These are phyloP conservation scores for Exophiala phaeomuriformis DNA, from an alignment of 2,329 filamentous ascomycete genomes.

Conservation along the genomic window DNA sequence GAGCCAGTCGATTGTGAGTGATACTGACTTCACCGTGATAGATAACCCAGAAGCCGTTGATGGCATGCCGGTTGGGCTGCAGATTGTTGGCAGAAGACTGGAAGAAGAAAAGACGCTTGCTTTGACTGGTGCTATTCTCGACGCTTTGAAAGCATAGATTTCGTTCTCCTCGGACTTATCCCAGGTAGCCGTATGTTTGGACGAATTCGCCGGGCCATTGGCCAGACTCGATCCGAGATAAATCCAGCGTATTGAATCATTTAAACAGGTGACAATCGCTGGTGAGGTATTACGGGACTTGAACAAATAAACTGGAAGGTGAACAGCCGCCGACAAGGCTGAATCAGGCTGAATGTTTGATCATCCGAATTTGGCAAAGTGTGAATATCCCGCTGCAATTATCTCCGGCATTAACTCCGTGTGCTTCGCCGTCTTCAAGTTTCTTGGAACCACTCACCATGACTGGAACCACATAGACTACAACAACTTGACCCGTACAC, in stretches of 20 bases:
- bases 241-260: background rate
- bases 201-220: too few relatives aligned
- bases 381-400: background rate
- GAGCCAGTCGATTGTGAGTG: background rate
- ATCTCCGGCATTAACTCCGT: too few relatives aligned
- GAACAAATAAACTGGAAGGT: too few relatives aligned
- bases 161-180: too few relatives aligned
- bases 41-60: background rate
- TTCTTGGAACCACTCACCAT: too few relatives aligned
- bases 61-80: slow-evolving; percentile 1
- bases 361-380: background rate
- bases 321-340: too few relatives aligned
- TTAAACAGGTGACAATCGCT: background rate
- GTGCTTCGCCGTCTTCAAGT: too few relatives aligned
- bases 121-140: background rate
- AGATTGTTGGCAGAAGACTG: background rate
- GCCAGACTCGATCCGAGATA: background rate
- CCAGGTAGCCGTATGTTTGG: too few relatives aligned
- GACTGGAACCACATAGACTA: background rate
- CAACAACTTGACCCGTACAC: background rate
- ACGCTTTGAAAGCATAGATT: background rate
- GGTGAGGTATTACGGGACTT: background rate
- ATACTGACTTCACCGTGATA: background rate
- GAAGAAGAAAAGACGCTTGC: slow-evolving; percentile 1
- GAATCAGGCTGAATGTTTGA: background rate